Evolutionary conservation across 495 filamentous ascomycete species (phyloP), one percentile per base, ranked within the genome.

Genomic region (Hypoxylon perforatum): DNA sequence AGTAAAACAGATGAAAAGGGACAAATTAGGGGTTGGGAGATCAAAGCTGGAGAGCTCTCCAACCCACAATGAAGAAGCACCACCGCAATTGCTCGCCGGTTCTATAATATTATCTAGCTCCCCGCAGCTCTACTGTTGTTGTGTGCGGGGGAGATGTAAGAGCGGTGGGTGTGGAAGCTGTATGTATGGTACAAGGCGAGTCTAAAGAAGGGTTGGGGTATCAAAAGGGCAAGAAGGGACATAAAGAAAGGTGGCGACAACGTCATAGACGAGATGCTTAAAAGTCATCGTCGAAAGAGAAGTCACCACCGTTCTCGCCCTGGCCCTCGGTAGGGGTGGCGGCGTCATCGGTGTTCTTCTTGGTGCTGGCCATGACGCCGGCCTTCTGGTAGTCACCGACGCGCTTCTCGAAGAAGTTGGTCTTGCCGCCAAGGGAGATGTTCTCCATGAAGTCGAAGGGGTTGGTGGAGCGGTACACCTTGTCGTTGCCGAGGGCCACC

Each of bases 391-490:
- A 99, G 76, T 99, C 95, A 79, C 91, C 96, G 39, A 99, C 95
- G 62, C 95, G 91, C 91, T 99, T 99, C 89, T 99, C 95, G 79
- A 99, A 99, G 91, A 99, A 99, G 86, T 99, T 99, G 78, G 95
- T 99, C 90, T 99, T 99, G 80, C 95, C 95, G 23, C 93, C 92
- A 28, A 99, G 85, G 9, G 95, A 98, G 82, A 99, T 99, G 73
- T 93, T 94, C 87, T 99, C 95, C 95, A 99, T 99, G 82, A 99
- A 99, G 86, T 99, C 95, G 80, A 99, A 99, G 69, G 95, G 95
- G 82, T 99, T 99, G 76, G 91, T 85, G 23, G 88, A 83, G 72
- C 94, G 88, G 88, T 96, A 99, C 76, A 91, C 85, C 85, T 97
- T 98, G 67, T 89, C 85, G 78, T 96, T 97, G 68, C 95, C 95